Base-by-base conservation (phyloP, 2,329 filamentous ascomycete genomes). In the Trichoderma guizhouense region DNA sequence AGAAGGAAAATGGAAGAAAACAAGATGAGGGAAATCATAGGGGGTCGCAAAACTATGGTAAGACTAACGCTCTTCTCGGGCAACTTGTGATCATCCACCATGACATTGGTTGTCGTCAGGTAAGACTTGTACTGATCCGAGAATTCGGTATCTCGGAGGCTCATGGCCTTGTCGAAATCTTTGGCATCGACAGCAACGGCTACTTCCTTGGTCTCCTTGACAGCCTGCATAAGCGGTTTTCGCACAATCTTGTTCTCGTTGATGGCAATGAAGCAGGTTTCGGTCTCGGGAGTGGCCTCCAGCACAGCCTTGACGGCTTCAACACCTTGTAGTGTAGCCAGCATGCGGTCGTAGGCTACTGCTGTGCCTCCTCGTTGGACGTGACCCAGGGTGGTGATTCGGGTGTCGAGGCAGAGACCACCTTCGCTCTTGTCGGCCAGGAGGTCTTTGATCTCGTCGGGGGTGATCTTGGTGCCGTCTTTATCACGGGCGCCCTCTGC, bases 231-330 rank as follows among this genome's bases (percentile, higher is more conserved):
- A 30, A 99, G 85, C 24, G 94, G 92, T 77, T 95, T 94, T 70
- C 95, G 90, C 75, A 94, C 91, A 79, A 99, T 98, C 85, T 99
- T 97, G 88, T 98, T 98, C 85, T 99, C 96, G 74, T 92, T 95
- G 76, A 99, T 95, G 76, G 94, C 95, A 79, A 99, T 98, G 79
- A 99, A 95, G 72, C 94, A 95, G 63, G 94, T 97, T 70, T 94
- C 93, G 0, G 93, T 95, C 57, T 96, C 92, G 11, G 96, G 94
- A 0, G 91, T 97, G 64, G 94, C 93, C 75, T 97, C 93, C 32
- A 98, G 87, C 21, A 98, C 93, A 26, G 95, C 95, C 78, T 93
- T 94, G 78, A 98, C 95, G 28, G 95, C 95, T 82, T 98, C 95
- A 3, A 97, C 94, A 78, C 95, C 96, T 80, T 99, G 96, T 43